These are phyloP conservation scores for Funneliformis caledonium DNA, from an alignment of 371 early-diverging fungal species.

Conservation along the genomic window DNA sequence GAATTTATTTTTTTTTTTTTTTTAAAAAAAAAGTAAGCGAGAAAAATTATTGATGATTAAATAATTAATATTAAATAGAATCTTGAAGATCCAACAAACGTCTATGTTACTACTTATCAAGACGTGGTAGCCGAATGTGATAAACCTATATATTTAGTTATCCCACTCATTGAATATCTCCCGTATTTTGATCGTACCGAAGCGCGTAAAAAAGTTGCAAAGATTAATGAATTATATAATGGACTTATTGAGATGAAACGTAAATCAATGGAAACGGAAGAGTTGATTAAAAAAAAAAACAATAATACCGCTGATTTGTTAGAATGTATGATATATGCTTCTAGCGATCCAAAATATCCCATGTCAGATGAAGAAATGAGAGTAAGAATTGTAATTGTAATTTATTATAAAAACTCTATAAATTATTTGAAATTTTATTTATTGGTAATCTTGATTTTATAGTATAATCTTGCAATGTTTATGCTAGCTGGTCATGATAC, in stretches of 20 bases:
- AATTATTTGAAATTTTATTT: not conserved
- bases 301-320: not conserved
- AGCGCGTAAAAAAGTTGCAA: not conserved
- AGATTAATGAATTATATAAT: not conserved
- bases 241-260: not conserved
- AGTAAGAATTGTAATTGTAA: not conserved
- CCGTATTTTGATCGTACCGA: not conserved
- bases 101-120: not conserved
- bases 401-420: too few species aligned
- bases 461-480: slow-evolving; percentile 5
- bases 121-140: not conserved
- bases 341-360: not conserved
- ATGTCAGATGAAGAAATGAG: not conserved
- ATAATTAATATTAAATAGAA: not conserved
- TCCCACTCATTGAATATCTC: not conserved
- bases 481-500: slow-evolving; percentile 26
- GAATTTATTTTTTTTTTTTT: too few species aligned
- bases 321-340: not conserved
- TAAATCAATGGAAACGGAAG: not conserved
- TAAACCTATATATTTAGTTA: not conserved
- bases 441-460: not conserved
- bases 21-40: too few species aligned
- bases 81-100: not conserved
- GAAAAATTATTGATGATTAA: not conserved
- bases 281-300: too few species aligned